Base-by-base conservation (phyloP, 1,284 basidiomycete species). In the Fomitiporia mediterranea region DNA sequence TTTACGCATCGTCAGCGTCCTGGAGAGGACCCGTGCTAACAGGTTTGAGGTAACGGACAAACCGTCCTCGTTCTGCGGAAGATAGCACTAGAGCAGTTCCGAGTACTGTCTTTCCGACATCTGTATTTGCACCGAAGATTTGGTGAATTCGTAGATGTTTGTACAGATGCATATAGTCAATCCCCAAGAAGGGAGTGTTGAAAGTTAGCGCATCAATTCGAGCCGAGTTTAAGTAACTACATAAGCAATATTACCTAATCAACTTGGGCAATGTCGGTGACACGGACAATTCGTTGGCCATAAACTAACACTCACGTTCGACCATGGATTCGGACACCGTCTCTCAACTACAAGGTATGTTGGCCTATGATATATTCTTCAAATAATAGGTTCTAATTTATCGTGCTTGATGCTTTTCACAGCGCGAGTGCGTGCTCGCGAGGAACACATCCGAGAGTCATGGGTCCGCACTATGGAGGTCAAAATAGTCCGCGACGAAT, bases 401-500 rank as follows among this genome's bases (percentile, higher is more conserved):
- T n/a, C n/a, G n/a, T 30, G 21, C 40, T 2, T 4, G 17, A 2
- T n/a, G 3, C 13, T 37, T 8, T 21, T 27, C 25, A 4, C 46
- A 58, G 56, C 35, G 17, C 48, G 52, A 39, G 30, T 55, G 19
- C 48, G 79, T 62, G 79, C 81, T 62, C 87, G 91, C 50, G 93
- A 96, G 59, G 76, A 84, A 47, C 79, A 83, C 71, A 79, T 98
- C 66, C 87, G 92, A 58, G 93, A 97, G 74, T 89, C 89, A 56
- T 99, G 96, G 96, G 80, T 98, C 44, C 88, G 86, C 66, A 86
- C 90, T 25, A 97, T 98, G 94, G 93, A 98, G 73, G 85, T 87
- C 23, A 84, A 92, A 50, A 78, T 99, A 58, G 92, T 98, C 52
- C 84, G 87, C 61, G 87, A 93, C 61, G 91, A 97, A 72, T 82